Conservation (phyloP, 2,329 filamentous ascomycete genomes). For the Clonostachys rosea region DNA sequence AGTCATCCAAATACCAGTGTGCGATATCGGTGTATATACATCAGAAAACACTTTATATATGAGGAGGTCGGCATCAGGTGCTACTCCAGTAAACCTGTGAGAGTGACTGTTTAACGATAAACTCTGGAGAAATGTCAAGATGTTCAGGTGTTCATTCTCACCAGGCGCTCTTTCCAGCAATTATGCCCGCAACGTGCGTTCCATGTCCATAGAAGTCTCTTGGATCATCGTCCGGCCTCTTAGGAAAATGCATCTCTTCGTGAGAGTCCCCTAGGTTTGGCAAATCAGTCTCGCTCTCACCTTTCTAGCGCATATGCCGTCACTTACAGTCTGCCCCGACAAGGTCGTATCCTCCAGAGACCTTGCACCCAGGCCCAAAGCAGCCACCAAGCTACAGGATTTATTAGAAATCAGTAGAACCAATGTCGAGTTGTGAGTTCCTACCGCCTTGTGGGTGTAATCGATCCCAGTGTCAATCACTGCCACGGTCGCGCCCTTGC, state of each 20-base stretch:
- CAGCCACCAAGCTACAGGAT: slow-evolving; percentile 26
- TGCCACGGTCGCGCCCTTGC: slow-evolving; percentile 28
- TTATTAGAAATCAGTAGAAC: slow-evolving; percentile 1
- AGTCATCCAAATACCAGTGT: background rate
- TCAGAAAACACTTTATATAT: slow-evolving; percentile 27
- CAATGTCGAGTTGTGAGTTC: background rate
- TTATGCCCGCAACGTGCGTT: slow-evolving; percentile 25
- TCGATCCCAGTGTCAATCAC: slow-evolving; percentile 33
- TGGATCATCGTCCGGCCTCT: slow-evolving; percentile 24
- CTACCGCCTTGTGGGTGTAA: slow-evolving; percentile 29
- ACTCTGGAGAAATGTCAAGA: background rate
- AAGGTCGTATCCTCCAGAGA: slow-evolving; percentile 29
- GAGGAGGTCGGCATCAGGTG: slow-evolving; percentile 27
- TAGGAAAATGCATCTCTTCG: slow-evolving; percentile 18
- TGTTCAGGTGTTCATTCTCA: background rate
- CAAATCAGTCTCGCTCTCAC: background rate
- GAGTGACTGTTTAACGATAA: background rate
- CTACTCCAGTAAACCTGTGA: slow-evolving; percentile 26
- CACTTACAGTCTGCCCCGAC: slow-evolving; percentile 23
- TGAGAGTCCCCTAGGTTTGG: slow-evolving; percentile 17
- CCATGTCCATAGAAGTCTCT: slow-evolving; percentile 27
- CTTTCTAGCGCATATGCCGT: background rate
- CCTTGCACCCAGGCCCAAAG: slow-evolving; percentile 29
- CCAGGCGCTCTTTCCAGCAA: slow-evolving; percentile 8
- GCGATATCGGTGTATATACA: background rate